A percentile compares a stretch with the other conserved stretches of the same genome.
These are phyloP conservation scores for Tylopilus sp. DNA, from an alignment of 768 basidiomycete species.

Conservation along the genomic window DNA sequence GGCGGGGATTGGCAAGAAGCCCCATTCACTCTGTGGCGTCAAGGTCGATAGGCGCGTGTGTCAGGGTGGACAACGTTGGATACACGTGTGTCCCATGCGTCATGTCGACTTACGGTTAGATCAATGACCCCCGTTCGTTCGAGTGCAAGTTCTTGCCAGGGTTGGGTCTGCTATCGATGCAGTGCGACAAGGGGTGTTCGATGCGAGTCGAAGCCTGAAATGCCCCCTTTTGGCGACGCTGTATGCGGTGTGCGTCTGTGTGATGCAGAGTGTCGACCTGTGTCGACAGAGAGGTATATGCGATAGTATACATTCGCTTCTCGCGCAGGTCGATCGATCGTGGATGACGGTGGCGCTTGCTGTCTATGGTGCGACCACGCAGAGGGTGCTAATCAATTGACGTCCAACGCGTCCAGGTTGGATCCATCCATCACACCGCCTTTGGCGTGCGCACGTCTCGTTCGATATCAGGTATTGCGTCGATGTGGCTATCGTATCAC, in stretches of 20 bases:
- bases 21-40: too few relatives aligned
- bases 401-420: background rate
- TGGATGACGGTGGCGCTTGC: background rate
- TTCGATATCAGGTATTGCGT: conserved; percentile 1
- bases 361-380: background rate
- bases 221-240: too few relatives aligned
- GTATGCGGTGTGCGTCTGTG: too few relatives aligned
- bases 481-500: background rate
- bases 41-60: background rate
- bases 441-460: background rate
- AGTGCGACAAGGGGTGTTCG: background rate
- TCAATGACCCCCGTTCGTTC: background rate
- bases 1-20: background rate
- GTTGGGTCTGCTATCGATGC: background rate
- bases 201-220: too few relatives aligned
- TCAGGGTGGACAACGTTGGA: conserved; percentile 11
- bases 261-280: too few relatives aligned
- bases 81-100: conserved; percentile 13
- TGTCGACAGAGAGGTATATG: too few relatives aligned
- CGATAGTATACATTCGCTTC: too few relatives aligned
- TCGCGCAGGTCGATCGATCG: background rate
- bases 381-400: background rate
- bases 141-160: background rate
- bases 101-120: background rate
- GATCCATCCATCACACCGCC: background rate